These are phyloP conservation scores for Buddleja alternifolia DNA, from an alignment of 257 asterid genomes.

Conservation along the genomic window DNA sequence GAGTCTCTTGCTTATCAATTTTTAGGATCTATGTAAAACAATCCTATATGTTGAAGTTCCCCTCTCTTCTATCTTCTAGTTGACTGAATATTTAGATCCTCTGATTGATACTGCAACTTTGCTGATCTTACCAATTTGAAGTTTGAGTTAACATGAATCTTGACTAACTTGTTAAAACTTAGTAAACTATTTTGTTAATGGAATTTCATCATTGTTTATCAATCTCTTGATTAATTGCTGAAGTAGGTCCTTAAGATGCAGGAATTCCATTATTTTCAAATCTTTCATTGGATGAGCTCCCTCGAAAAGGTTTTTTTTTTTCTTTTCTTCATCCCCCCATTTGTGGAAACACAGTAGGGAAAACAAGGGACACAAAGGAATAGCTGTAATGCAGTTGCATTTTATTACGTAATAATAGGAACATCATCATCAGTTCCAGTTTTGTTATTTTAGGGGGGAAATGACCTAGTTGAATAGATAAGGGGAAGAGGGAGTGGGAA, in stretches of 20 bases:
- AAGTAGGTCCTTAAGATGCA: constrained; percentile 7
- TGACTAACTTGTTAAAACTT: not conserved
- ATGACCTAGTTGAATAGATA: not conserved
- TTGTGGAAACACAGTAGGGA: not conserved
- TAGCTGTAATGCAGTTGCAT: not conserved
- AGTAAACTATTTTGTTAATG: not conserved
- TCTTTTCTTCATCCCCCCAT: not conserved
- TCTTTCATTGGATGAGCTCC: not conserved
- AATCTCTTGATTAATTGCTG: not conserved
- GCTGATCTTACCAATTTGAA: not conserved
- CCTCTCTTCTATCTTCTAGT: no score
- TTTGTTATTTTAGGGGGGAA: not conserved
- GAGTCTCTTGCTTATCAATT: not conserved
- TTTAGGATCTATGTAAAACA: not conserved
- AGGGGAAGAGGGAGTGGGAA: not conserved
- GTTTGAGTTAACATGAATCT: not conserved
- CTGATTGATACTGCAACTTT: not conserved
- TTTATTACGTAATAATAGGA: not conserved
- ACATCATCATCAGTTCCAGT: not conserved
- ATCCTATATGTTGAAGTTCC: not conserved
- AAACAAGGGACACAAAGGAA: not conserved
- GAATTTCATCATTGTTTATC: constrained; percentile 13
- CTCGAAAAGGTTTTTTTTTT: no score
- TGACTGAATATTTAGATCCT: constrained; percentile 6
- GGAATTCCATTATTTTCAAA: no score